Evolutionary conservation across 1,284 basidiomycete species (phyloP).

Genomic region (Schizophyllum amplum): DNA sequence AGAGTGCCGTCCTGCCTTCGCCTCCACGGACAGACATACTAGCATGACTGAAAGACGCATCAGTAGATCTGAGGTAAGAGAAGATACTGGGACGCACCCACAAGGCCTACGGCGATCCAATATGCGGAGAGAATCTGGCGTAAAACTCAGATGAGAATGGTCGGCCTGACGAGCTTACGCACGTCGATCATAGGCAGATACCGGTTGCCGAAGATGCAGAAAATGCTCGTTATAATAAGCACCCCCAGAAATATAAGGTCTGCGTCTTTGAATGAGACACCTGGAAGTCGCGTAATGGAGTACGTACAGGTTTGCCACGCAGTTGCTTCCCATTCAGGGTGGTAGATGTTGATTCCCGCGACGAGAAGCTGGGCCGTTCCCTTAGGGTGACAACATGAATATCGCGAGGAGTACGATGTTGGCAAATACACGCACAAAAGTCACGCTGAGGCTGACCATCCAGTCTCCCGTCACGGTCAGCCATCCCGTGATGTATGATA

Average conservation of each 20-base stretch:
- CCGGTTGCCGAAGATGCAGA: slow-evolving; percentile 41
- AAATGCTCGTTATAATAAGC: slow-evolving; percentile 29
- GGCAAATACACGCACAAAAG: slow-evolving; percentile 30
- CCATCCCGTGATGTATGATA: slow-evolving; percentile 54
- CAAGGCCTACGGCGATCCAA: slow-evolving; percentile 45
- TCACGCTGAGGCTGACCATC: slow-evolving; percentile 44
- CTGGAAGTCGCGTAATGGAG: background rate
- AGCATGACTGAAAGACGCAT: slow-evolving; percentile 30
- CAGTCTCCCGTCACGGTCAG: slow-evolving; percentile 47
- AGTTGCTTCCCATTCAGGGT: slow-evolving; percentile 38
- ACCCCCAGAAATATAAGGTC: slow-evolving; percentile 46
- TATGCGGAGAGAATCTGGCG: slow-evolving; percentile 38
- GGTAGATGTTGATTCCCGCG: slow-evolving; percentile 41
- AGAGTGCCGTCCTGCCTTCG: slow-evolving; percentile 37
- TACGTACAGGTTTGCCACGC: slow-evolving; percentile 44
- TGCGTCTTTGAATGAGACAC: slow-evolving; percentile 14
- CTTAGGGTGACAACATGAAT: too few relatives aligned
- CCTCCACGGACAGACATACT: slow-evolving; percentile 39
- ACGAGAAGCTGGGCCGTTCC: slow-evolving; percentile 44
- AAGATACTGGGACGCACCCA: slow-evolving; percentile 24
- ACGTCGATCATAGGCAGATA: slow-evolving; percentile 43
- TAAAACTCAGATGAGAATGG: background rate
- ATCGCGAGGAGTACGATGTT: too few relatives aligned
- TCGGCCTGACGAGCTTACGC: slow-evolving; percentile 8
- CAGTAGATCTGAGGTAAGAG: background rate